Evolutionary conservation across 2,329 filamentous ascomycete species (phyloP).

Genomic region (Aspergillus fumigatiaffinis): DNA sequence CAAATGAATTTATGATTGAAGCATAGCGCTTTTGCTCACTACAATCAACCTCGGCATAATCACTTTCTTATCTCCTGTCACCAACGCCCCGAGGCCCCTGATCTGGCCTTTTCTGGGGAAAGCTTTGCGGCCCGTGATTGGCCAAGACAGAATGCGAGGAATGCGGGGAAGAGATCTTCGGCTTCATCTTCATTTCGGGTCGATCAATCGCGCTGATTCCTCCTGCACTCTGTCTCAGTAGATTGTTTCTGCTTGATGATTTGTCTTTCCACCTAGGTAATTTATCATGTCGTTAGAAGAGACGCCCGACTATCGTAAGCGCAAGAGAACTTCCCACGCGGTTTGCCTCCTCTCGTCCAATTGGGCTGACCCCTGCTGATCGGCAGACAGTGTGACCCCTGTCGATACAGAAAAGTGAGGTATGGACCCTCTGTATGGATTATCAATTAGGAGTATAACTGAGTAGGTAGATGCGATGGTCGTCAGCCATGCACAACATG

Average conservation of each 20-base stretch:
- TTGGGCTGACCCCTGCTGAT: conserved; percentile 2
- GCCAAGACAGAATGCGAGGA: background rate
- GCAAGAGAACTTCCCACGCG: conserved; percentile 27
- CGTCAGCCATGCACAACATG: conserved; percentile 41
- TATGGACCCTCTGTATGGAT: conserved; percentile 13
- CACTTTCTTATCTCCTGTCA: too few relatives aligned
- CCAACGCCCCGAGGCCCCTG: too few relatives aligned
- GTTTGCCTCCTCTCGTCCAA: conserved; percentile 12
- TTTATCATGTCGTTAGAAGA: conserved; percentile 5
- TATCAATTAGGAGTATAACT: conserved; percentile 1
- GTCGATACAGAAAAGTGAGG: conserved; percentile 48
- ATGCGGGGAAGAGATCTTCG: background rate
- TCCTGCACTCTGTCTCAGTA: background rate
- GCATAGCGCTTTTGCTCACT: too few relatives aligned
- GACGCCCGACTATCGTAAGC: conserved; percentile 13
- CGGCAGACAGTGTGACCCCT: conserved; percentile 43
- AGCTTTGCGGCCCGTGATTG: background rate
- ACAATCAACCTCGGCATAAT: too few relatives aligned
- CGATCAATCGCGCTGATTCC: background rate
- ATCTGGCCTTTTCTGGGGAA: too few relatives aligned
- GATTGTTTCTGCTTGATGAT: background rate
- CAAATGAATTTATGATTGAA: background rate
- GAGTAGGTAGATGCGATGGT: conserved; percentile 45
- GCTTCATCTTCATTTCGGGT: background rate
- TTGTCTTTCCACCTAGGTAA: background rate